phyloP scores from a whole-genome alignment of 139 green algal genomes.

The Dunaliella sp. region DNA sequence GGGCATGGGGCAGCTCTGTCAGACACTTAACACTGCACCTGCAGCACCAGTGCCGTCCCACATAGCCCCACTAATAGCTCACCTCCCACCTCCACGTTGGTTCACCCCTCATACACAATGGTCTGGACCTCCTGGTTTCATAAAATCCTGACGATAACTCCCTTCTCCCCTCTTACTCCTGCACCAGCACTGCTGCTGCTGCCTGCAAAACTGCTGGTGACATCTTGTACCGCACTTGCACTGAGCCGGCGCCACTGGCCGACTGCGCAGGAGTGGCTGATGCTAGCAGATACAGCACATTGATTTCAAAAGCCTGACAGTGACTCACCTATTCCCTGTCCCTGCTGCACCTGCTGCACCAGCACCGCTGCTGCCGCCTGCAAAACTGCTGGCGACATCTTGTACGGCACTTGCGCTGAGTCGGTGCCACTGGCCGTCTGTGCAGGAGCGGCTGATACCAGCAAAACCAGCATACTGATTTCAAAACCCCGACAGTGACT shows the following conservation, averaged over 20 bases:
- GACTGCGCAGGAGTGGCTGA: neutral
- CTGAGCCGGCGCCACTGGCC: neutral
- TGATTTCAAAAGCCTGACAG: no score
- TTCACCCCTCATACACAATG: neutral
- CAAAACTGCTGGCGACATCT: neutral
- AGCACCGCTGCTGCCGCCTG: neutral
- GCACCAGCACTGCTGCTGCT: neutral
- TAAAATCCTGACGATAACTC: no score
- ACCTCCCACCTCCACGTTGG: neutral
- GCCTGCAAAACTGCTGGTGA: neutral
- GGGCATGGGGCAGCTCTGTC: neutral
- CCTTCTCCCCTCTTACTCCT: neutral
- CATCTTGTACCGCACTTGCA: neutral
- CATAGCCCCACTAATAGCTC: neutral
- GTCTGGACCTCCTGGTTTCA: no score
- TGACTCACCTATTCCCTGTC: neutral
- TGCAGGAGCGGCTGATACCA: neutral
- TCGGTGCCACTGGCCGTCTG: neutral
- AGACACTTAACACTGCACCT: neutral
- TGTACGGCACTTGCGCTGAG: neutral
- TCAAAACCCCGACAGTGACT: neutral
- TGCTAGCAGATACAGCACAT: neutral
- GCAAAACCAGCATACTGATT: neutral
- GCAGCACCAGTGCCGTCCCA: neutral
- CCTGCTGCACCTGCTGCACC: neutral